phyloP scores from a whole-genome alignment of 1,284 basidiomycete genomes.

The Mycosarcoma maydis region DNA sequence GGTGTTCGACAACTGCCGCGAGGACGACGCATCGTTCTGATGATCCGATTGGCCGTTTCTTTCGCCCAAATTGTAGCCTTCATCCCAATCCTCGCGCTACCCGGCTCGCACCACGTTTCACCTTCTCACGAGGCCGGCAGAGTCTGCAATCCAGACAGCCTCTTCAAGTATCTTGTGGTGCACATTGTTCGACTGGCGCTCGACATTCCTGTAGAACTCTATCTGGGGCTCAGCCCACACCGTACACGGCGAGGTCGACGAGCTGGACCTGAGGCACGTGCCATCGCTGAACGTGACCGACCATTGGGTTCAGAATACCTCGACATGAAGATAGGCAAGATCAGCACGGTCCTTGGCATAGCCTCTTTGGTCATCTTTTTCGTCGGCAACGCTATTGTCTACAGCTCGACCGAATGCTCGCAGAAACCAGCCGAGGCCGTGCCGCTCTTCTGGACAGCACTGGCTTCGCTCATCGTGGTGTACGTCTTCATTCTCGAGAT shows the following conservation, averaged over 20 bases:
- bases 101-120: constrained; percentile 23
- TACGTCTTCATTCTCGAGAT: constrained; percentile 58
- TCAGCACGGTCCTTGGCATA: constrained; percentile 52
- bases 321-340: constrained; percentile 42
- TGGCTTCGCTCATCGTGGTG: constrained; percentile 47
- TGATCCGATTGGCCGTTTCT: constrained; percentile 27
- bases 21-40: constrained; percentile 32
- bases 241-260: constrained; percentile 41
- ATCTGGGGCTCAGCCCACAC: constrained; percentile 55
- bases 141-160: constrained; percentile 45
- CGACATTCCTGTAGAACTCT: constrained; percentile 53
- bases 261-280: constrained; percentile 38
- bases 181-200: constrained; percentile 48
- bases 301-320: constrained; percentile 44
- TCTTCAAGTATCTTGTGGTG: constrained; percentile 56
- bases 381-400: constrained; percentile 58
- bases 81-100: constrained; percentile 32
- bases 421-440: constrained; percentile 46
- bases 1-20: constrained; percentile 39
- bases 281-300: constrained; percentile 45
- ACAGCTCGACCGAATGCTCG: constrained; percentile 52
- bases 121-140: constrained; percentile 17
- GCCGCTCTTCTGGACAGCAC: constrained; percentile 50
- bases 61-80: constrained; percentile 44
- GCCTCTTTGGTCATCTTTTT: constrained; percentile 52